Percentiles rank a stretch among this genome's conserved stretches.
Evolutionary conservation across 306 rosid genomes (phyloP).

Genomic region (Quercus wislizeni): DNA sequence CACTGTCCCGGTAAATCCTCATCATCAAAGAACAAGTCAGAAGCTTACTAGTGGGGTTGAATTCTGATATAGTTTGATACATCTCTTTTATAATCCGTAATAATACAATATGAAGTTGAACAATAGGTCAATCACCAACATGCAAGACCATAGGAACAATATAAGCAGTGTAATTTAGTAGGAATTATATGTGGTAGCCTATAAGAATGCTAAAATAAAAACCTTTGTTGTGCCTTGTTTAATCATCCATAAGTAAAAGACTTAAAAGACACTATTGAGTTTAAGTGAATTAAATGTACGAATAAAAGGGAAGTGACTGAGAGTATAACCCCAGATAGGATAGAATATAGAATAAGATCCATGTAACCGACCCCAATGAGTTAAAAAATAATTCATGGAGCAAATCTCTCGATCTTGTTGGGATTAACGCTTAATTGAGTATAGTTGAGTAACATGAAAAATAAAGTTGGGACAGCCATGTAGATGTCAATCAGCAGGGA

Average conservation of each 20-base stretch:
- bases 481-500: neutral
- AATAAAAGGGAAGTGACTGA: neutral
- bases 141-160: neutral
- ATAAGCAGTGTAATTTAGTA: neutral
- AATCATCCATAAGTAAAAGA: neutral
- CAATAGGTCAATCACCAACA: neutral
- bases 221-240: neutral
- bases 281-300: neutral
- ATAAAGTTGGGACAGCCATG: neutral
- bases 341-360: neutral
- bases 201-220: neutral
- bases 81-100: neutral
- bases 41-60: neutral
- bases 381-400: neutral
- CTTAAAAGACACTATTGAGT: neutral
- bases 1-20: neutral
- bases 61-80: neutral
- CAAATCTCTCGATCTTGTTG: neutral
- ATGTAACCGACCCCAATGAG: neutral
- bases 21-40: slow-evolving; percentile 11
- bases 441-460: neutral
- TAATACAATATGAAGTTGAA: neutral
- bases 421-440: neutral
- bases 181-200: slow-evolving; percentile 3
- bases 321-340: neutral